Base-by-base conservation (phyloP, 192 early-diverging fungal species). In the Pilobolus umbonatus region DNA sequence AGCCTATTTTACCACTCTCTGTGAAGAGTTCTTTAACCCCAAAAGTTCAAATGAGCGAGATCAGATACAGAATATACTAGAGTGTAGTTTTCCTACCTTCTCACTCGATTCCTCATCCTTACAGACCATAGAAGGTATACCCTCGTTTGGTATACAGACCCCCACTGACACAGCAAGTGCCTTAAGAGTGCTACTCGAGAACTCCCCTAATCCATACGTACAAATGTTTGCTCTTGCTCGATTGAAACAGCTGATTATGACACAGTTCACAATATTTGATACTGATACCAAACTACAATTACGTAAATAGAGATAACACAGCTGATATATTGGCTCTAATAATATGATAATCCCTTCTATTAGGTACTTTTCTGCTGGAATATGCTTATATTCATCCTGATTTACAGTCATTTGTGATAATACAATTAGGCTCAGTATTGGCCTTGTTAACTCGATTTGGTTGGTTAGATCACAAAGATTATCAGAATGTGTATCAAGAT, bases 401-500 rank as follows among this genome's bases (percentile, higher is more conserved):
- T 57, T 54, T 73, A 64, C 75, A 75, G 30, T 66, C 69, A 12
- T 87, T 82, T 64, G 75, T 87, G 45, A 75, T 81, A 32, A 74
- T 73, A 29, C 72, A 73, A 49, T 65, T 86, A 29, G 76, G 80
- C 4, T 70, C 82, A 58, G 66, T 90, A 2, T 80, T 87, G 62
- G 74, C 83, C 1, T 47, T 82, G 39, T 68, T 90, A 22, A 84
- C 84, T 19, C 85, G 85, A 54, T 53, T 87, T n/a, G 85, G 85
- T 29, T 90, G 88, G 88, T 75, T 86, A 29, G 88, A 90, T 43
- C 55, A 74, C n/a, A 82, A 85, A 29, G 80, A 83, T 59, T 91
- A 88, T 54, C 70, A 70, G n/a, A 67, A 77, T 35, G 63, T 84
- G 17, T 55, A 78, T 38, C 61, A 75, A 22, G 74, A 81, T 47